Conservation (phyloP, 441 rosid genomes). For the Eruca vesicaria region DNA sequence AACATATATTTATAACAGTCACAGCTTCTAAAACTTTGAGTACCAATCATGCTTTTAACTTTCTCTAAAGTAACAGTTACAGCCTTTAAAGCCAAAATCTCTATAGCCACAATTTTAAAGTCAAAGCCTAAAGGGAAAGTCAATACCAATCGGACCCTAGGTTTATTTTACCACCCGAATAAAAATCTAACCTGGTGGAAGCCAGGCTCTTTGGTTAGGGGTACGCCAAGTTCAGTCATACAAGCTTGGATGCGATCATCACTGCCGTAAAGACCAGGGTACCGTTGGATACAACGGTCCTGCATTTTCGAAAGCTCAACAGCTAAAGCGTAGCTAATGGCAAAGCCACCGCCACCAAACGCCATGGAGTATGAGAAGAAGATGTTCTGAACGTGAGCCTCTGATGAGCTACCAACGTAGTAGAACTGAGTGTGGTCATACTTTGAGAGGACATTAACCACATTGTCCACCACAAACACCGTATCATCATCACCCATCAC, state of each 20-base stretch:
- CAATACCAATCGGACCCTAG: too few species aligned
- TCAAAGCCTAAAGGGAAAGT: too few species aligned
- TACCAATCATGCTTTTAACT: too few species aligned
- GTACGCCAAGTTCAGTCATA: slow-evolving; percentile 84
- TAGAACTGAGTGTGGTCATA: slow-evolving; percentile 72
- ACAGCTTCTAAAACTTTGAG: too few species aligned
- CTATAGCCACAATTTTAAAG: too few species aligned
- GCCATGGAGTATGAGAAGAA: slow-evolving; percentile 87
- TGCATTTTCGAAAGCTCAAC: slow-evolving; percentile 72
- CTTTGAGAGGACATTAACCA: slow-evolving; percentile 58
- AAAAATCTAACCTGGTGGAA: slow-evolving; percentile 99
- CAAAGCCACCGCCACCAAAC: slow-evolving; percentile 89
- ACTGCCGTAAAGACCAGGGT: slow-evolving; percentile 80
- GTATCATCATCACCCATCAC: slow-evolving; percentile 99
- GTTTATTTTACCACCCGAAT: too few species aligned
- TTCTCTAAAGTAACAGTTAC: too few species aligned
- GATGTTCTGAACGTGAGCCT: slow-evolving; percentile 84
- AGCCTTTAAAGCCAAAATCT: too few species aligned
- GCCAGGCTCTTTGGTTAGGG: slow-evolving; percentile 79
- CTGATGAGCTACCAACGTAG: slow-evolving; percentile 82
- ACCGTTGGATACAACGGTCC: slow-evolving; percentile 74
- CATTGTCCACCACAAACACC: slow-evolving; percentile 70
- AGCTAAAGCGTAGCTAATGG: slow-evolving; percentile 80
- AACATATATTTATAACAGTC: too few species aligned
- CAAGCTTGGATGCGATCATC: slow-evolving; percentile 92